Evolutionary conservation across 371 early-diverging fungal genomes (phyloP), one percentile per base, ranked within the genome.

Genomic region (Mucor irregularis): DNA sequence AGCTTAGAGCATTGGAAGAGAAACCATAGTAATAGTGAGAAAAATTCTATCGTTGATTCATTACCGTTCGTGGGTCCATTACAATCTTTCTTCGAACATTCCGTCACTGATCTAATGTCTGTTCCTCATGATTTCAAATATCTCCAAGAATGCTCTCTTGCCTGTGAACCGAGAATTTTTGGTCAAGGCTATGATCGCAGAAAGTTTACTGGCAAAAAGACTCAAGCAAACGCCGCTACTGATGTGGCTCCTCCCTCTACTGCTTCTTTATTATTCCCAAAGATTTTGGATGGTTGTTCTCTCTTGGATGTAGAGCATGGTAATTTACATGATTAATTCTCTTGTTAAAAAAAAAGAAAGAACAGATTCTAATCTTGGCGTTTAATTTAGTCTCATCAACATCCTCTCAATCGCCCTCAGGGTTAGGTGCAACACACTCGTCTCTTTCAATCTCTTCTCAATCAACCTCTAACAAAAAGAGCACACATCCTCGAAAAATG

Each of bases 81-180:
- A 11, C 78, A 78, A 28, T 69, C 66, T 5, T 74, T 61, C 49
- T 78, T 78, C 56, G 73, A 73, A n/a, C 55, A 65, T 19, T 67
- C 71, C 1, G 68, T 73, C 0, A 73, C 68, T 1, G 68, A 69
- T 16, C 39, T 73, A 8, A 58, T 62, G 13, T 70, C 78, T n/a
- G 69, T 74, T 4, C 78, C 78, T 1, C 71, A 74, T 31, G 71
- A 74, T 38, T 67, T 62, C 54, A 74, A 74, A 29, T 70, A 71
- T 37, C 34, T 78, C 5, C 74, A 78, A 51, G 84, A 82, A 57
- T 81, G 79, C 5, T 85, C 86, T 0, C 40, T 82, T 13, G 71
- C 70, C 19, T 85, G 86, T 55, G 86, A 85, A 28, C 83, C 83
- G 2, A 71, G 73, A 29, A 65, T 83, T 8, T 76, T 79, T 66